Conservation (phyloP, 179 eudicot species). For the Spergularia azorica region DNA sequence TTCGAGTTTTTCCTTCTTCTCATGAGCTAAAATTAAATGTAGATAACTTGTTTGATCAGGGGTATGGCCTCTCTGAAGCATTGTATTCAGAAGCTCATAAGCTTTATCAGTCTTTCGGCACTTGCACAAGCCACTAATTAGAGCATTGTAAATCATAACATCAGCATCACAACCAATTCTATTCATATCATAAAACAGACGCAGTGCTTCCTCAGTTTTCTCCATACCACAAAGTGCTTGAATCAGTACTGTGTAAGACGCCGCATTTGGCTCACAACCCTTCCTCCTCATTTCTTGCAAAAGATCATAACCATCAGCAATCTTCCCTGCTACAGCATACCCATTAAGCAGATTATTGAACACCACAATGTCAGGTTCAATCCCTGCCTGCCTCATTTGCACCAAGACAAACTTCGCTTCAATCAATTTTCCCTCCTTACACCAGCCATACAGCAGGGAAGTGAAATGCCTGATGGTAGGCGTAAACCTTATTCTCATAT, state of each 20-base stretch:
- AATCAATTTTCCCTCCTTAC: slow-evolving; percentile 78
- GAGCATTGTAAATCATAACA: slow-evolving; percentile 69
- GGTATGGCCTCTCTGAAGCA: slow-evolving; percentile 63
- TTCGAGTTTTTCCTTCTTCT: slow-evolving; percentile 81
- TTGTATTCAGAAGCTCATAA: slow-evolving; percentile 62
- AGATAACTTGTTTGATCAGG: slow-evolving; percentile 76
- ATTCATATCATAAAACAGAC: slow-evolving; percentile 67
- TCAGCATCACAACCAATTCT: slow-evolving; percentile 77
- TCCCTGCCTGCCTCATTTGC: slow-evolving; percentile 75
- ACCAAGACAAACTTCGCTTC: slow-evolving; percentile 89
- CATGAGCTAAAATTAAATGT: slow-evolving; percentile 73
- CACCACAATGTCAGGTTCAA: slow-evolving; percentile 86
- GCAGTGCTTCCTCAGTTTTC: slow-evolving; percentile 74
- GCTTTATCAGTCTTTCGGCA: slow-evolving; percentile 70
- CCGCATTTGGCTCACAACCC: slow-evolving; percentile 79
- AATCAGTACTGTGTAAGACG: slow-evolving; percentile 79
- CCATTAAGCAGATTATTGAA: slow-evolving; percentile 85
- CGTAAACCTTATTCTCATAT: slow-evolving; percentile 65
- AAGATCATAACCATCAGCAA: slow-evolving; percentile 84
- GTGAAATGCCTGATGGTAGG: slow-evolving; percentile 86
- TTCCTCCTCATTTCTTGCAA: slow-evolving; percentile 89
- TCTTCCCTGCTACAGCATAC: slow-evolving; percentile 74
- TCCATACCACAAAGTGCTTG: slow-evolving; percentile 84
- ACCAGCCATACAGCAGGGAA: slow-evolving; percentile 89
- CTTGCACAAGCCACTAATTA: slow-evolving; percentile 81